Base-by-base conservation (phyloP, 331 rosid species). In the Cucumis variabilis region DNA sequence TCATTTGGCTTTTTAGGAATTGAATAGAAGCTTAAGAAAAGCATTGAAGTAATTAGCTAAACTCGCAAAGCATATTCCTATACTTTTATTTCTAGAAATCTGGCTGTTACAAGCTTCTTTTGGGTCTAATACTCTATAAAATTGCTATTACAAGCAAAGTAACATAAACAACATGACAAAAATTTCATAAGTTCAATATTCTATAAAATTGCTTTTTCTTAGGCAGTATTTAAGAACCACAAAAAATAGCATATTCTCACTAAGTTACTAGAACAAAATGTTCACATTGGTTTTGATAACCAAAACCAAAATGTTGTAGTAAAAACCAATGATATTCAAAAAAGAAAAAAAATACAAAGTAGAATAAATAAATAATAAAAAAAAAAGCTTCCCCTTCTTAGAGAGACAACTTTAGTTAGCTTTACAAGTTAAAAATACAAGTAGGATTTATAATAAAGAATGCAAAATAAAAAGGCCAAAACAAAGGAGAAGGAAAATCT, bases 401-500 rank as follows among this genome's bases (percentile, higher is more conserved):
- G 55, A 76, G 62, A 46, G 60, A 44, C 24, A 44, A 51, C 30
- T 27, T 79, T 55, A 53, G 68, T 51, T 79, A 83, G 86, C 60
- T 65, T 62, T 83, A 23, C 70, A 58, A 58, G 51, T 53, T 81
- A 80, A 51, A 30, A 30, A 30, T 25, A 55, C 53, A 82, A 30
- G 85, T 27, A 81, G 68, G 51, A 63, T 23, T 63, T 82, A 21
- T 25, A 46, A 60, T 62, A 50, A 62, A 66, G 53, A 66, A 83
- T 62, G 9, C 33, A 83, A 83, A 24, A 83, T 5, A 12, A 83
- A 84, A 76, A 83, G 81, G 23, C 28, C 11, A 62, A 75, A 30
- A 23, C 83, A 51, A 60, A 74, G 44, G 70, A 86, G 87, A 86
- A 30, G 72, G 76, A 51, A 76, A 86, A 24, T 14, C n/a, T 87